Conservation (phyloP, 768 basidiomycete species). For the Hydnomerulius pinastri region DNA sequence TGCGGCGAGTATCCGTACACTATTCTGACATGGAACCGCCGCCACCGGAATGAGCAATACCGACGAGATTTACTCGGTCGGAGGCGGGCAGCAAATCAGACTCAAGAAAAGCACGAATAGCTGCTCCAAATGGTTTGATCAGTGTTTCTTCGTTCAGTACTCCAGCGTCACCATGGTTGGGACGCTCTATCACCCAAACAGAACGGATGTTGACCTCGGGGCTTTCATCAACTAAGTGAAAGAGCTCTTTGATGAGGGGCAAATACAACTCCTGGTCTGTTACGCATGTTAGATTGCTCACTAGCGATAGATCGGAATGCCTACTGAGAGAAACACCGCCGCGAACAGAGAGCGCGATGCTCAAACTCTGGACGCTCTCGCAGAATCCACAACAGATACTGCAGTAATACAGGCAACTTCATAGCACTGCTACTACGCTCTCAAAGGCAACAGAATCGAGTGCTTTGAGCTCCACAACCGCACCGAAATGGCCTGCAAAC, state of each 20-base stretch:
- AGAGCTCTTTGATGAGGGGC: neutral
- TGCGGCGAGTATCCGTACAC: too few relatives aligned
- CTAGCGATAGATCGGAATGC: neutral
- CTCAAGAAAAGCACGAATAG: constrained; percentile 15
- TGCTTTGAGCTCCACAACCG: constrained; percentile 22
- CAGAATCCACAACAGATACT: constrained; percentile 38
- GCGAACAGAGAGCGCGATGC: constrained; percentile 32
- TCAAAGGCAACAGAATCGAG: constrained; percentile 24
- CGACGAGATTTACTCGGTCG: constrained; percentile 12
- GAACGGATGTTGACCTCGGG: neutral
- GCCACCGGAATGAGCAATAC: constrained; percentile 16
- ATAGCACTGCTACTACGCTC: constrained; percentile 40
- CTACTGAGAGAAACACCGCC: neutral
- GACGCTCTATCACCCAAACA: constrained; percentile 63
- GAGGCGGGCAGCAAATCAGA: constrained; percentile 8
- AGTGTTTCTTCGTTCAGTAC: constrained; percentile 47
- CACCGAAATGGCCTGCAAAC: constrained; percentile 77
- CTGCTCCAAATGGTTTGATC: constrained; percentile 6
- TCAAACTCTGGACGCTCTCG: constrained; percentile 51
- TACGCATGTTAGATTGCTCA: neutral
- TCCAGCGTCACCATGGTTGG: constrained; percentile 62
- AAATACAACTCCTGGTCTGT: neutral
- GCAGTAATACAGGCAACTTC: constrained; percentile 41
- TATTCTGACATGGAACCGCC: constrained; percentile 11
- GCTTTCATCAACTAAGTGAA: neutral